These are phyloP conservation scores for Hygrophoropsis aurantiaca DNA, from an alignment of 768 basidiomycete species.

Conservation along the genomic window DNA sequence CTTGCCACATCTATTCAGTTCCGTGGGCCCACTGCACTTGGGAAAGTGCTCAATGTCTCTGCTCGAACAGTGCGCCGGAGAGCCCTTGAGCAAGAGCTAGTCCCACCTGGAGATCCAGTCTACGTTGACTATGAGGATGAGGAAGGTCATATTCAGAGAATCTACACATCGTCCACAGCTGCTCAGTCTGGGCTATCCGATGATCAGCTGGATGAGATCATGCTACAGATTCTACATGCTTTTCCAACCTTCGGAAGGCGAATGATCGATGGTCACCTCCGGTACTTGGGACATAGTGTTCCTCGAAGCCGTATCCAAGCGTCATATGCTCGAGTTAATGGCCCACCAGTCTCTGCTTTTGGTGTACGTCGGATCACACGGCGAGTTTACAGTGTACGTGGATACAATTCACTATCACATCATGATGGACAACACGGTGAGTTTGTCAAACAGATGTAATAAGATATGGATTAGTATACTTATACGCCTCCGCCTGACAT, in stretches of 20 bases:
- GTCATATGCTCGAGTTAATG: constrained; percentile 1
- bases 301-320: not conserved
- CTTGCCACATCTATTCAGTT: not conserved
- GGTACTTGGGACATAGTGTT: constrained; percentile 1
- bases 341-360: not conserved
- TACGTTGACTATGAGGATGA: not conserved
- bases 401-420: not conserved
- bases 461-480: too few species aligned
- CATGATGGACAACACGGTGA: not conserved
- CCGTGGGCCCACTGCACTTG: not conserved
- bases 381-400: not conserved
- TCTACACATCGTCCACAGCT: not conserved
- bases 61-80: constrained; percentile 2
- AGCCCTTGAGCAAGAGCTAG: constrained; percentile 1
- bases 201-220: not conserved
- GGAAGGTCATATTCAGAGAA: not conserved
- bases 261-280: constrained; percentile 2
- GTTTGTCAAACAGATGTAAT: too few species aligned
- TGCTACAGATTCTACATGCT: not conserved
- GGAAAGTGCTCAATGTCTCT: not conserved
- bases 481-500: too few species aligned
- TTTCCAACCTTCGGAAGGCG: constrained; percentile 1
- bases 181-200: constrained; percentile 1
- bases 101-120: not conserved
- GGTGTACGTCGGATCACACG: constrained; percentile 1